Base-by-base conservation (phyloP, 495 filamentous ascomycete genomes). In the Daldinia loculata region DNA sequence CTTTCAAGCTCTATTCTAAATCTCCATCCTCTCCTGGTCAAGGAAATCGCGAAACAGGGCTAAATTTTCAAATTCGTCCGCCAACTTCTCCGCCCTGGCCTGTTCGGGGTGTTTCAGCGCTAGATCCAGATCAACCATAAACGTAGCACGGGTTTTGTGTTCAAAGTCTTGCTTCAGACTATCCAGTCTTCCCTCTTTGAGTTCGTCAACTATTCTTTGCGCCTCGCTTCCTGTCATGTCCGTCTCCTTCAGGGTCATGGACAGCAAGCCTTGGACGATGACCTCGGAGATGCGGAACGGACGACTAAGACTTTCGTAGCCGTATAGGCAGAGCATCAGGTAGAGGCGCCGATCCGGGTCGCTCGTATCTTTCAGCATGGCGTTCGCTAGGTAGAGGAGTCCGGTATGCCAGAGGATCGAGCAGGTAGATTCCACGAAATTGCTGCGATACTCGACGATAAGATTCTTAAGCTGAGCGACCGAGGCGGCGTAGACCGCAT, bases 361-460 rank as follows among this genome's bases (percentile, higher is more conserved):
- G 3, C 26, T 15, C 0, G 48, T 62, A 8, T 69, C 53, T 50
- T 32, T 48, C 12, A 78, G 34, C 62, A 76, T 66, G 11, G 71
- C 71, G 51, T 78, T 76, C 19, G 72, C 69, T 38, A 76, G 64
- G 51, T 78, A 78, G 34, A 75, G 58, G 39, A 73, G 68, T 3
- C 71, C 72, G 6, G 69, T 76, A 36, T 78, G 74, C 71, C 76
- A 78, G 6, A 78, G 67, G 2, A 75, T 69, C 6, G 74, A 74
- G 51, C 72, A 71, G 5, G 70, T 61, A 12, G 71, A 69, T 22
- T 22, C 62, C 7, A 48, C 52, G 32, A 51, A 71, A 4, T 74
- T 34, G 34, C 66, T 66, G 1, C 74, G 74, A 65, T 76, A 78
- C 24, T 69, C 64, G 27, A 75, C 57, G 4, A 78, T 24, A 11